phyloP scores from a whole-genome alignment of 2,329 filamentous ascomycete species.

The Stemphylium beticola region DNA sequence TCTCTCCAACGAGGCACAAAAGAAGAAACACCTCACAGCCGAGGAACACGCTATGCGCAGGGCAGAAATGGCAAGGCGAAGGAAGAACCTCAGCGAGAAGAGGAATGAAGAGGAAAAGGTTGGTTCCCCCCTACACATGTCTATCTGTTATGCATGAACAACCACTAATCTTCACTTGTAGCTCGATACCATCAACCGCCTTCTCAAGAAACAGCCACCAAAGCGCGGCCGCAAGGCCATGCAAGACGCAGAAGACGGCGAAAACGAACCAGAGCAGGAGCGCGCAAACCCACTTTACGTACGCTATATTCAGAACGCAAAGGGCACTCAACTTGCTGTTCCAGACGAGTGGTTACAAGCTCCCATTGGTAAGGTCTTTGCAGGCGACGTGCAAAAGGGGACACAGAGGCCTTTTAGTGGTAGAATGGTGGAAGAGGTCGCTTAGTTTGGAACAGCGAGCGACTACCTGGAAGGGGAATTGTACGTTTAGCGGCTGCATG shows the following conservation, averaged over 20 bases:
- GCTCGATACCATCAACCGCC: conserved; percentile 92
- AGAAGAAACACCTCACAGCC: conserved; percentile 74
- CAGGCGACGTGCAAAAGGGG: conserved; percentile 33
- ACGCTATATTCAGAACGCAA: conserved; percentile 70
- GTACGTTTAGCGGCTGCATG: conserved; percentile 6
- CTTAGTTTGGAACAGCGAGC: conserved; percentile 14
- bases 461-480: background rate
- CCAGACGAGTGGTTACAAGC: conserved; percentile 71
- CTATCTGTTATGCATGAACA: background rate
- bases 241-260: conserved; percentile 58
- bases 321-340: conserved; percentile 68
- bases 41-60: conserved; percentile 76
- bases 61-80: conserved; percentile 74
- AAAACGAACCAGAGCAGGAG: conserved; percentile 52
- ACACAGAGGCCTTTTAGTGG: conserved; percentile 35
- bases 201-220: conserved; percentile 83
- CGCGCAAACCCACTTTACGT: conserved; percentile 68
- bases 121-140: conserved; percentile 7
- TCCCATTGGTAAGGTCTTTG: conserved; percentile 67
- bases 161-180: conserved; percentile 45
- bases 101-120: conserved; percentile 81
- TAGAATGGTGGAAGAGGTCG: conserved; percentile 48
- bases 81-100: conserved; percentile 77
- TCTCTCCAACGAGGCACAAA: conserved; percentile 71
- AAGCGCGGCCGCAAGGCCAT: conserved; percentile 64